Evolutionary conservation across 306 rosid species (phyloP).

Genomic region (Trifolium pratense): DNA sequence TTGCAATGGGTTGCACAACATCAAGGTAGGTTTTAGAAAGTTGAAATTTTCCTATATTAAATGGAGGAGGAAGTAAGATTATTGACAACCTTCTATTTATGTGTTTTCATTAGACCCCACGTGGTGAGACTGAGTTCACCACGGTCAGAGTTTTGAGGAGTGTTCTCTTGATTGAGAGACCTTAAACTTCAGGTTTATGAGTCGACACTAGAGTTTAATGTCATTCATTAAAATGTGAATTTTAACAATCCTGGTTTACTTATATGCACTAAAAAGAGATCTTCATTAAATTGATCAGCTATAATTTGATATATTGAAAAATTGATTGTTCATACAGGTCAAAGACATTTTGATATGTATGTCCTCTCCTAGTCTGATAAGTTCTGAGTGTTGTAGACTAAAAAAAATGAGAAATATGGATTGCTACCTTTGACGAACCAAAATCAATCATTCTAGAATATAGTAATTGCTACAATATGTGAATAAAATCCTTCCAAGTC

Average conservation of each 20-base stretch:
- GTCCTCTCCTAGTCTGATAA: constrained; percentile 19
- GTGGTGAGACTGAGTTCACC: not conserved
- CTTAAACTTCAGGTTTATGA: constrained; percentile 4
- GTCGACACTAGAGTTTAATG: too few relatives aligned
- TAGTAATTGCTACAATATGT: not conserved
- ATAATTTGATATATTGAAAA: constrained; percentile 5
- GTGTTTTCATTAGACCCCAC: constrained; percentile 2
- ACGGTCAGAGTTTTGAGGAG: not conserved
- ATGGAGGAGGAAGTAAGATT: not conserved
- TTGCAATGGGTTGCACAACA: not conserved
- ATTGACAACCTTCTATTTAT: not conserved
- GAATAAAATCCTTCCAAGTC: constrained; percentile 20
- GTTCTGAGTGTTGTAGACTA: not conserved
- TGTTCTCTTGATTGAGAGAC: constrained; percentile 2
- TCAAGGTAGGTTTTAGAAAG: not conserved
- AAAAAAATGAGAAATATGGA: constrained; percentile 17
- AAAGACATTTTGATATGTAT: constrained; percentile 15
- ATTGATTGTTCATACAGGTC: constrained; percentile 3
- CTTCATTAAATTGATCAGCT: not conserved
- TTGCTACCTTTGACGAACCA: not conserved
- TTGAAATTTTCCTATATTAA: not conserved
- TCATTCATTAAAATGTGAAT: not conserved
- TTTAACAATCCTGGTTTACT: constrained; percentile 9
- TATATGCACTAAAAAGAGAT: not conserved
- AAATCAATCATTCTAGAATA: constrained; percentile 11